Base-by-base conservation (phyloP, 2,329 filamentous ascomycete genomes). In the Botrytis squamosa region DNA sequence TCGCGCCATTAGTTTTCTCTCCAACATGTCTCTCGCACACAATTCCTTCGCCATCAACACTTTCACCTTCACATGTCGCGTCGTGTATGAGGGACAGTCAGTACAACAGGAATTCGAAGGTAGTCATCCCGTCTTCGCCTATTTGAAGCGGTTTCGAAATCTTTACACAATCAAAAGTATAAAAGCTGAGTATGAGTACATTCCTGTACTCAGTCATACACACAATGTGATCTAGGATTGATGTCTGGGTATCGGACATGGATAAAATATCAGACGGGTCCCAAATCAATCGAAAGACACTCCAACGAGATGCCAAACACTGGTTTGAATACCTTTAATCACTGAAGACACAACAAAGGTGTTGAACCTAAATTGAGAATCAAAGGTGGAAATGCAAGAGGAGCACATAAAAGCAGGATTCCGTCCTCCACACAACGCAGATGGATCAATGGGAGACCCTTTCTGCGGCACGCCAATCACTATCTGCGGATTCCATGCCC, bases 61-160 rank as follows among this genome's bases (percentile, higher is more conserved):
- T 44, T 42, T 64, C 62, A 16, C 62, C 38, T 42, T 64, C 62
- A 9, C 62, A 64, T 64, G 62, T 64, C 38, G 62, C 38, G 1
- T 64, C 40, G 16, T 64, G 38, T 44, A 64, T 64, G 62, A 42
- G 62, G 18, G 62, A 64, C 4, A 64, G 62, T n/a, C 62, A 64
- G 25, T 64, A 64, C 18, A 44, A 29, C 18, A 42, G 62, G 38
- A 22, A 64, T 64, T 64, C 62, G 16, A 64, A 29, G n/a, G 38
- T 29, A 8, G 5, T 64, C 40, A n/a, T n/a, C 12, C 38, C 38
- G 8, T 10, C 25, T 20, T 44, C 38, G 4, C 62, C 62, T 64
- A 8, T 64, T 10, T 64, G n/a, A 64, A 44, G 38, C 62, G 29
- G 0, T 6, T 44, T 44, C 9, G 25, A 64, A 20, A n/a, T 14